Base-by-base conservation (phyloP, 1,284 basidiomycete species). In the Ustilago shanxiensis region DNA sequence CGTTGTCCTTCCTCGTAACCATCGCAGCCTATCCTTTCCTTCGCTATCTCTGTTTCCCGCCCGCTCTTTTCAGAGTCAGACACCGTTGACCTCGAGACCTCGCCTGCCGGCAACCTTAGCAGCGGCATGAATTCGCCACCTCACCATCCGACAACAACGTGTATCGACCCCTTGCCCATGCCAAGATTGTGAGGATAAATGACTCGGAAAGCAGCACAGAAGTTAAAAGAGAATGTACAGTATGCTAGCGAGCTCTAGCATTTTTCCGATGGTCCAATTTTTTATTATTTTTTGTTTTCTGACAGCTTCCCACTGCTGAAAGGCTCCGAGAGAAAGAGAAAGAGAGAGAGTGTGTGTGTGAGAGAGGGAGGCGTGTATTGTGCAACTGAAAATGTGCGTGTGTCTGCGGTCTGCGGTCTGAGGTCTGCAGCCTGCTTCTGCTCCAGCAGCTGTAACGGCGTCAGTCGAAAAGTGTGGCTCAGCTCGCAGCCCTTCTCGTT, bases 281-380 rank as follows among this genome's bases (percentile, higher is more conserved):
- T 45, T 41, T 1, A 3, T 33, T 47, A n/a, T 28, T 26, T 24
- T 39, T 37, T 24, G 39, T 28, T 3, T 29, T 47, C 47, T 47
- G 55, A 57, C 55, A 57, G 55, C 18, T 56, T 31, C 16, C 44
- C 54, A 26, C 20, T 47, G 53, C 53, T 8, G 39, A 35, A 33
- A 18, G n/a, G 28, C 50, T 11, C 7, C 31, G 5, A 7, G 31
- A 5, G n/a, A n/a, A n/a, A n/a, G n/a, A n/a, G n/a, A 7, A 33
- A 5, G 7, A 33, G 31, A 7, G 31, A 33, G 31, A 33, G 31
- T n/a, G 31, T 39, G 37, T 16, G 18, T 16, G 37, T 16, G 7
- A 39, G 37, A 39, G 18, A 39, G 37, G 37, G 14, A 39, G 14
- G 37, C 37, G 37, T 39, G 13, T 16, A 16, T 7, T 7, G 37